Evolutionary conservation across 257 asterid species (phyloP), one percentile per base, ranked within the genome.

Genomic region (Fraxinus cuspidata): DNA sequence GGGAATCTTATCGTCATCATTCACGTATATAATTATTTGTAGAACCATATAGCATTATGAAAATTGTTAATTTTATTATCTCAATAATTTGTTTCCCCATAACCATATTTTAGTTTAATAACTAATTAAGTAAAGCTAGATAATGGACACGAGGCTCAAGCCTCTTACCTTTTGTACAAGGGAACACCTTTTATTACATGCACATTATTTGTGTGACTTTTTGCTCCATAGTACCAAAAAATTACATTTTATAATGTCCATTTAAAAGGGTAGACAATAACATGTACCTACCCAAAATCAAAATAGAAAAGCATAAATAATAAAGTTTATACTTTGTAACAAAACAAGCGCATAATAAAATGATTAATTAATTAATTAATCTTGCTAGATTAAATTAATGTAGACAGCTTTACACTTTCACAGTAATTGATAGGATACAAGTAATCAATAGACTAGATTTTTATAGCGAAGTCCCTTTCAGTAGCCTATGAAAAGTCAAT

Each of bases 401-500:
- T 53, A 18, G 64, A n/a, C 64, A 53, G 64, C 64, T 53, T 53
- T 53, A 29, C 35, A 18, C 40, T 66, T 75, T 4, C 64, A 37
- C 23, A 1, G 64, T 19, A 38, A 56, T 56, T 49, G 21, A 10
- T 47, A 25, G 15, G 76, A 35, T 35, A 7, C 74, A 53, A 15
- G 34, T 27, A 18, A 51, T 19, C 27, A 1, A 31, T 3, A 31
- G 3, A 31, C 32, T 31, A n/a, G 27, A 53, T 53, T 53, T 53
- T 60, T 34, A 68, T 13, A 15, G 8, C 4, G 42, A 23, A 51
- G 76, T 70, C 81, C 15, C 72, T 81, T 42, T 69, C 80, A 63
- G 29, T 49, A 1, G 73, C 31, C 31, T 23, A 9, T 25, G 18
- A 23, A 60, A 60, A 21, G 29, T 23, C 31, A 53, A 53, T n/a